phyloP scores from a whole-genome alignment of 1,139 yeast genomes.

The Sugiyamaella novakii region DNA sequence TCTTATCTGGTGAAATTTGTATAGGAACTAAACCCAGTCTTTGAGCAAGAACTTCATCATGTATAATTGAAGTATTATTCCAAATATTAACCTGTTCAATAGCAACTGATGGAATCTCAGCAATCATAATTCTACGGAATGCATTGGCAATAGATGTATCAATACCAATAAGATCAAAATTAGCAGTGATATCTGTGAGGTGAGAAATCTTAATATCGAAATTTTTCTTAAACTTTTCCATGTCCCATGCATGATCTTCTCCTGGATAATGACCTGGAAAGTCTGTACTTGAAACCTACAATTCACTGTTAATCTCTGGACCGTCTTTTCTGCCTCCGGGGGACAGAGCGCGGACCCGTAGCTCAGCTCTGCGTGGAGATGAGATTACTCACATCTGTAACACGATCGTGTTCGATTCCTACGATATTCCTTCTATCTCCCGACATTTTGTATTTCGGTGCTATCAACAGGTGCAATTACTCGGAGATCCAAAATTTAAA shows the following conservation, averaged over 20 bases:
- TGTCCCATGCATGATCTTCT: conserved; percentile 77
- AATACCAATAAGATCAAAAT: conserved; percentile 81
- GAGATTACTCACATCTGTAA: conserved; percentile 65
- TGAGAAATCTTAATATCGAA: conserved; percentile 69
- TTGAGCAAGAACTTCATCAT: conserved; percentile 95
- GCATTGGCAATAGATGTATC: conserved; percentile 96
- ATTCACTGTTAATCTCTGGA: too few species aligned
- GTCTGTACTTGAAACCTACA: conserved; percentile 61
- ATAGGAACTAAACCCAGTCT: conserved; percentile 91
- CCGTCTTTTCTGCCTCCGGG: too few species aligned
- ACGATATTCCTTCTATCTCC: conserved; percentile 56
- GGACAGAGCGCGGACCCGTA: too few species aligned
- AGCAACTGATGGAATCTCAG: conserved; percentile 96
- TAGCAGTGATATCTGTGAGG: conserved; percentile 69
- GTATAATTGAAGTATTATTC: conserved; percentile 94
- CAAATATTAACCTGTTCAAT: conserved; percentile 87
- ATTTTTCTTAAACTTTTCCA: conserved; percentile 69
- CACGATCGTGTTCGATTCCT: conserved; percentile 88
- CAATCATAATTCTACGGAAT: conserved; percentile 92
- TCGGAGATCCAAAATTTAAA: too few species aligned
- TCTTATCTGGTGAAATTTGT: conserved; percentile 81
- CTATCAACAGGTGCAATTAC: too few species aligned
- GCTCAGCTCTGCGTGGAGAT: too few species aligned
- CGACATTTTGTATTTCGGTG: conserved; percentile 9
- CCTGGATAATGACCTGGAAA: conserved; percentile 79